Evolutionary conservation across 1,284 basidiomycete genomes (phyloP), one percentile per base, ranked within the genome.

Genomic region (Ceratobasidium sp.): DNA sequence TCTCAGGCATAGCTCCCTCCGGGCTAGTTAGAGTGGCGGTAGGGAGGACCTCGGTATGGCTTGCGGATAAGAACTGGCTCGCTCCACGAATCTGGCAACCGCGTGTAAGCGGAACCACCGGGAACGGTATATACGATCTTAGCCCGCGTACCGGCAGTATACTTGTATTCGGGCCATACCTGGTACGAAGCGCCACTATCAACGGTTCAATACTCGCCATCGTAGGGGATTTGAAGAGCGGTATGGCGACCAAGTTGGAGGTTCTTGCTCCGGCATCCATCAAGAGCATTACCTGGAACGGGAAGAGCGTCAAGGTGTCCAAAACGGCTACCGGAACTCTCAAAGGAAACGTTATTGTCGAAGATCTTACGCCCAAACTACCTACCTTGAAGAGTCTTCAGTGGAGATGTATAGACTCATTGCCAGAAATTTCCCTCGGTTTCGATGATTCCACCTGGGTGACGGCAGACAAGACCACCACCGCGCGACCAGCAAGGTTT

Each of bases 321-420:
- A 70, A 76, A 55, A 49, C 61, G 42, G 12, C 46, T 2, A 72
- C 56, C 15, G 78, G 73, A 18, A 66, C 78, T 40, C 66, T 80
- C 39, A 55, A 51, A n/a, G 73, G 70, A 13, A 72, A 20, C 39
- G 44, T 80, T 23, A 12, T 63, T 3, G 76, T 85, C 1, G 64
- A 80, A 23, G 78, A 80, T 10, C 81, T 83, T 5, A 77, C 78
- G 9, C 69, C 69, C 20, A 71, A 71, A 2, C 79, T 87, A 3
- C 87, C 87, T 7, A 82, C 82, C 55, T 79, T 88, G 77, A 81
- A 82, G 13, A 82, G 84, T 2, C 81, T 85, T 26, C 79, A 82
- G 40, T 89, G 88, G 88, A 83, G 80, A 33, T 88, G 84, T 80
- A 81, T 83, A 18, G 87, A 89, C 79, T 87, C 87, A 4, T 79